Conservation (phyloP, 1,139 yeast species). For the Pichia sp. region DNA sequence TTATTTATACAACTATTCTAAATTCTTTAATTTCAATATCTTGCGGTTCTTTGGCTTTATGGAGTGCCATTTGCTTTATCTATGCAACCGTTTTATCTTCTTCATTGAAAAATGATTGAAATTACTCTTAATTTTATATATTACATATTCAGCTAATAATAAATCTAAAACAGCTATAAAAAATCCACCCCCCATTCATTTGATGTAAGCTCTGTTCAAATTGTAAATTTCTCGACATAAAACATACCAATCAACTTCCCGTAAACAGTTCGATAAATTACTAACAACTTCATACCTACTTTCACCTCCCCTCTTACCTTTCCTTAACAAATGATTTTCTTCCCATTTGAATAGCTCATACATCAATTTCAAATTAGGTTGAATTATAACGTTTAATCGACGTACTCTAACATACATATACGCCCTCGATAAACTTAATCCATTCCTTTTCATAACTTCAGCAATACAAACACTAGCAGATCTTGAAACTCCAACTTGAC, state of each 20-base stretch:
- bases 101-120: constrained; percentile 42
- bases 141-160: neutral
- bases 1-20: constrained; percentile 63
- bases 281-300: constrained; percentile 7
- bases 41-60: constrained; percentile 69
- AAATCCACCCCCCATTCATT: too few relatives aligned
- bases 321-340: constrained; percentile 31
- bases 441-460: constrained; percentile 69
- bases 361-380: constrained; percentile 81
- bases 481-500: constrained; percentile 87
- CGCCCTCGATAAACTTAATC: constrained; percentile 61
- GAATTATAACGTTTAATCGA: constrained; percentile 80
- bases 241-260: constrained; percentile 88
- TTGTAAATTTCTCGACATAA: constrained; percentile 77
- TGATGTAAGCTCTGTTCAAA: constrained; percentile 59
- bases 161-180: neutral
- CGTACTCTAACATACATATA: constrained; percentile 78
- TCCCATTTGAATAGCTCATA: constrained; percentile 81
- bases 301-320: neutral
- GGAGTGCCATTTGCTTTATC: constrained; percentile 44
- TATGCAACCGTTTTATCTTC: constrained; percentile 50
- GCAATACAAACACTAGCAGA: constrained; percentile 90
- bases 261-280: neutral
- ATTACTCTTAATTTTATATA: constrained; percentile 24
- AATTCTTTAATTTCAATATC: constrained; percentile 59